Base-by-base conservation (phyloP, 441 rosid species). In the Pelargonium exstipulatum region DNA sequence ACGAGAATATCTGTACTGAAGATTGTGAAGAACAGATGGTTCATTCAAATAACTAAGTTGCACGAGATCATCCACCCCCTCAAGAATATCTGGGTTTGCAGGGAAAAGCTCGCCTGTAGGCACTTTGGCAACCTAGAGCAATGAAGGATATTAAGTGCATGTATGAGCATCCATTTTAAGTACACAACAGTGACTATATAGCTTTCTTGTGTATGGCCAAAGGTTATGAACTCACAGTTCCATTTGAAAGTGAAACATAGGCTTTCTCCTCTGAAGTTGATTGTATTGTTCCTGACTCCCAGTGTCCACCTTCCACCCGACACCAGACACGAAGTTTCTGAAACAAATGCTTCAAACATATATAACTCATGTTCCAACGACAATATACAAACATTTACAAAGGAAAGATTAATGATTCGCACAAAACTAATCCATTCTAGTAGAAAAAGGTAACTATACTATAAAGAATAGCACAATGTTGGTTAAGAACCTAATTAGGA, bases 11-110 rank as follows among this genome's bases (percentile, higher is more conserved):
- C 97, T 86, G 85, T 75, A 77, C 69, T 77, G 83, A 20, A 95
- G 84, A 77, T 95, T 95, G 85, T 92, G 82, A 75, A 95, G 85
- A 73, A 92, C 94, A 2, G 99, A 87, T 20, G 97, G 99, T 73
- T 92, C 99, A 69, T 95, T 95, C 82, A 95, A 74, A 87, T 88
- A 95, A 81, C 94, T 90, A 77, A 95, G 99, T 78, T 88, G 97
- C 75, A 86, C 79, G 69, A 92, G 98, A 80, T 95, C 94, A 79
- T 88, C 94, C 71, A 85, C 96, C 53, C 96, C 97, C 80, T 85
- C 92, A 67, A 95, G 78, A 45, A 95, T 82, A 78, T 90, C 89
- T 10, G 99, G 97, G 79, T 92, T 95, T 75, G 98, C 95, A 40
- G 98, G 98, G 55, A 91, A 86, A 74, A 95, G 91, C 55, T 88